Evolutionary conservation across 2,329 filamentous ascomycete genomes (phyloP).

Genomic region (Colletotrichum tamarilloi): DNA sequence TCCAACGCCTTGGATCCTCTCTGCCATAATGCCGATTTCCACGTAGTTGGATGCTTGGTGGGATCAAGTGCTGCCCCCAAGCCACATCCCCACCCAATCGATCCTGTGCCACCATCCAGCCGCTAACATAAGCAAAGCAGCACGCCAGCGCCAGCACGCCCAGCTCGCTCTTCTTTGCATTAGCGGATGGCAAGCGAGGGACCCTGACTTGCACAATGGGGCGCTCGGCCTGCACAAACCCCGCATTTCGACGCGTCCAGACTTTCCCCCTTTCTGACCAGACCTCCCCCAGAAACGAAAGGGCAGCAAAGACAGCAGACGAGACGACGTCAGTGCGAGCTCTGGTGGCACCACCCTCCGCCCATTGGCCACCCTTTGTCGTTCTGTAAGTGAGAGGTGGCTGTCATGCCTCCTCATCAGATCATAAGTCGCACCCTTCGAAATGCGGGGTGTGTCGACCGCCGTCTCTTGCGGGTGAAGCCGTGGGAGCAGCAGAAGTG

Average conservation of each 20-base stretch:
- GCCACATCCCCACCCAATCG: not conserved
- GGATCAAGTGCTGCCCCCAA: conserved; percentile 8
- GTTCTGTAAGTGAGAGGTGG: not conserved
- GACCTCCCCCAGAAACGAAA: not conserved
- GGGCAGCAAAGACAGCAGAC: conserved; percentile 18
- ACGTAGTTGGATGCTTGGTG: not conserved
- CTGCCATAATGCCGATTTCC: not conserved
- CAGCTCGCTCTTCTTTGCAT: not conserved
- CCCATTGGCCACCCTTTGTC: conserved; percentile 6
- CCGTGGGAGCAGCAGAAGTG: not conserved
- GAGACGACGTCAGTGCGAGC: conserved; percentile 28
- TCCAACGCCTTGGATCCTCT: not conserved
- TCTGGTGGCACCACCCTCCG: conserved; percentile 15
- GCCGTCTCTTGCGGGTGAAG: not conserved
- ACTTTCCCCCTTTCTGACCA: conserved; percentile 8
- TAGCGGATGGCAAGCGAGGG: conserved; percentile 14
- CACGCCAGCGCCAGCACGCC: not conserved
- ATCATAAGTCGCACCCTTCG: conserved; percentile 16
- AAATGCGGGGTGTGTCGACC: conserved; percentile 27
- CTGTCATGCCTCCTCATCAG: conserved; percentile 23
- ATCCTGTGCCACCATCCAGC: not conserved
- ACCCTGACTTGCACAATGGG: conserved; percentile 16
- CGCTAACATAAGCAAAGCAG: not conserved
- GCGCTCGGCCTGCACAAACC: conserved; percentile 16
- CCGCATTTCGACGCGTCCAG: conserved; percentile 32